Base-by-base conservation (phyloP, 2,329 filamentous ascomycete genomes). In the Claviceps spartinae region DNA sequence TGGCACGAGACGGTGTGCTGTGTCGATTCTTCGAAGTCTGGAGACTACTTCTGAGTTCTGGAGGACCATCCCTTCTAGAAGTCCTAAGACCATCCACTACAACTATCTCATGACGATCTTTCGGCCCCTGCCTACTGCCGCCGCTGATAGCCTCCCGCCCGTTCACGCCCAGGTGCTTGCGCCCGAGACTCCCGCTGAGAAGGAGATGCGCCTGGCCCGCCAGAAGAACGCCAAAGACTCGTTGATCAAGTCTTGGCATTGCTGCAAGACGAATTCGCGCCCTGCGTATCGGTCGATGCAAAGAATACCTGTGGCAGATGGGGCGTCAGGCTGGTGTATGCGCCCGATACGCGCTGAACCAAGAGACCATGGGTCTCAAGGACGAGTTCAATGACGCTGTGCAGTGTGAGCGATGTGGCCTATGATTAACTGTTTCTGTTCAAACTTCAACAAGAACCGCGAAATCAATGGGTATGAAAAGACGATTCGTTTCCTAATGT, bases 311-410 rank as follows among this genome's bases (percentile, higher is more conserved):
- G 78, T 57, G 74, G 75, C 9, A 72, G 74, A 22, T 80, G 77
- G 72, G 78, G 71, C 0, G 79, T 78, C 2, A 81, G 79, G 0
- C 62, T 83, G 48, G 73, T 83, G 24, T 80, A 84, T 59, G 66
- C 73, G 0, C 68, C 83, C 49, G 79, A 83, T 54, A 81, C 79
- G 0, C 71, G 83, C 2, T 77, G 73, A 22, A 22, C 20, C 20
- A 22, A 22, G 20, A 22, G 70, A 82, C 83, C 47, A 81, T 83
- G 78, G 78, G 65, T 6, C 63, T 82, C 43, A 64, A 71, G 36
- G 67, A 74, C 1, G 80, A 83, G 37, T 82, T 83, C 56, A 65
- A 73, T 48, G 62, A 72, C 20, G 78, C 79, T 4, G 72, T 75
- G 2, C 64, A 67, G 20, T 22, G 20, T 22, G 20, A 22, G 20